Evolutionary conservation across 2,329 filamentous ascomycete species (phyloP), one percentile per base, ranked within the genome.

Genomic region (Trichophyton schoenleinii): DNA sequence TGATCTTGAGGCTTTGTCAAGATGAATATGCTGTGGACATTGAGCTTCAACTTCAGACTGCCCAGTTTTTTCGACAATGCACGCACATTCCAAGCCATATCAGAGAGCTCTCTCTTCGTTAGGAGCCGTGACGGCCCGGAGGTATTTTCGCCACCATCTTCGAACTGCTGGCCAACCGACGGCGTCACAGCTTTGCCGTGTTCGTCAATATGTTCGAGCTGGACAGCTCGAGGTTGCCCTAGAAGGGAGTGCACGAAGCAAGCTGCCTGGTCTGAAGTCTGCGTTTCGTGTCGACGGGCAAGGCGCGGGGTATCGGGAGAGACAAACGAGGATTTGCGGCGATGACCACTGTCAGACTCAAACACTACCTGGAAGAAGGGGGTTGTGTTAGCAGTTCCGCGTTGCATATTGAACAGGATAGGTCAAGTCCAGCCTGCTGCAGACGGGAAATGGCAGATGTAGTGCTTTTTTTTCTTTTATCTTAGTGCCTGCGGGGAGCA

Each of bases 51-150:
- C 62, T 87, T 84, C 71, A 97, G 86, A 73, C 86, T 91, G 59
- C 89, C 88, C 63, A 97, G 77, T 63, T 89, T 87, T 70, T 95
- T 88, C 34, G 89, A 92, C 62, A 99, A 78, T 74, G 96, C 90
- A 57, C 94, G 82, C 62, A 97, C 94, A 28, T 92, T 91, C 84
- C 92, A 91, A 0, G 92, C 91, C 92, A 99, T 97, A 68, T 97
- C 94, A 13, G 88, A 91, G 48, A 99, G 80, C 74, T 99, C 90
- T 72, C 89, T 91, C 78, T 97, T 97, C 1, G 91, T 96, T 66
- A 97, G 80, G 58, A 96, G 82, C n/a, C 92, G 83, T 63, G 83
- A 86, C 61, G 85, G 78, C 18, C 80, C 77, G 28, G 80, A 71
- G n/a, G 72, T 68, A 18, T 57, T 38, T n/a, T 36, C 31, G 36